Percentiles rank a stretch among this genome's conserved stretches.
These are phyloP conservation scores for Alternaria triticina DNA, from an alignment of 2,329 filamentous ascomycete species.

Conservation along the genomic window DNA sequence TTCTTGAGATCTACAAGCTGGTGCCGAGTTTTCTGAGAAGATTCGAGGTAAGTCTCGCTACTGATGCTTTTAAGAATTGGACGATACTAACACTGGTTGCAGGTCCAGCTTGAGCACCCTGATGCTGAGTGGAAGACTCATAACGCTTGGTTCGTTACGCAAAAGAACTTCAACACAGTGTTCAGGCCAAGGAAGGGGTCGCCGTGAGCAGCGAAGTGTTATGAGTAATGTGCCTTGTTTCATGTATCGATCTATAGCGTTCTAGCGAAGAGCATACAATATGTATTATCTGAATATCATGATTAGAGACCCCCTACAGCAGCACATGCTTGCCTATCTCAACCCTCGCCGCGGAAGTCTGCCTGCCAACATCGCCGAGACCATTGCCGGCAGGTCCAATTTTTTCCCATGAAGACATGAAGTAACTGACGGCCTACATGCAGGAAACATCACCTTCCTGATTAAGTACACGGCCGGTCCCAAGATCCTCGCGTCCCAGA, in stretches of 20 bases:
- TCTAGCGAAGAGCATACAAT: slow-evolving; percentile 3
- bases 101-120: slow-evolving; percentile 50
- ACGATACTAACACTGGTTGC: not conserved
- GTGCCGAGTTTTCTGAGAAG: slow-evolving; percentile 65
- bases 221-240: not conserved
- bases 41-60: slow-evolving; percentile 59
- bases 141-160: slow-evolving; percentile 62
- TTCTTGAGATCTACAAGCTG: slow-evolving; percentile 60
- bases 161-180: slow-evolving; percentile 53
- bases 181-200: slow-evolving; percentile 45
- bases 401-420: not conserved
- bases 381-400: not conserved
- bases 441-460: slow-evolving; percentile 8
- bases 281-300: not conserved
- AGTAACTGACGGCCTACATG: not conserved
- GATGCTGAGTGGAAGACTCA: slow-evolving; percentile 54
- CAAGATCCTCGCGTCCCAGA: not conserved
- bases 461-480: slow-evolving; percentile 6
- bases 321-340: not conserved
- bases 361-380: not conserved
- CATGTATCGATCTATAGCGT: not conserved
- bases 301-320: not conserved
- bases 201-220: not conserved
- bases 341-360: not conserved
- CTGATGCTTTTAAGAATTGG: not conserved